These are phyloP conservation scores for Leccinum sublutescens DNA, from an alignment of 768 basidiomycete species.

Conservation along the genomic window DNA sequence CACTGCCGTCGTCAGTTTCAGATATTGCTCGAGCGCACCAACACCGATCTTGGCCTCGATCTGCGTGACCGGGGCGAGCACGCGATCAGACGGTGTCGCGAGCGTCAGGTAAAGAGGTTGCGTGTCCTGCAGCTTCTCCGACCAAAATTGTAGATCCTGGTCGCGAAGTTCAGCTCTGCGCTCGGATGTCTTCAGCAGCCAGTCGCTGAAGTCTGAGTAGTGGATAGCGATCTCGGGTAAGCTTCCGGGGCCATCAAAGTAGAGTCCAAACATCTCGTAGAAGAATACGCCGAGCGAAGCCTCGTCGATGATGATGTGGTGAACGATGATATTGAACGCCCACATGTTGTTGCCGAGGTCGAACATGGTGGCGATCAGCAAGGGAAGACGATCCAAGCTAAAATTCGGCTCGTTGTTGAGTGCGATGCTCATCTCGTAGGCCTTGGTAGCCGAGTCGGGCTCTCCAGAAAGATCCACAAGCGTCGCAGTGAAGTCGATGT, in stretches of 20 bases:
- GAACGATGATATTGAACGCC: slow-evolving; percentile 31
- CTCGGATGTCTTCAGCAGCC: slow-evolving; percentile 29
- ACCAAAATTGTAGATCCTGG: slow-evolving; percentile 27
- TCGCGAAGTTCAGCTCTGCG: slow-evolving; percentile 28
- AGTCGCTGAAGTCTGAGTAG: slow-evolving; percentile 23
- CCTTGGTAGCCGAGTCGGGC: slow-evolving; percentile 22
- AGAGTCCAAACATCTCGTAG: slow-evolving; percentile 29
- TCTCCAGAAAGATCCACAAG: slow-evolving; percentile 31
- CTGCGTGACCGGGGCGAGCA: slow-evolving; percentile 30
- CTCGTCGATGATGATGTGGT: slow-evolving; percentile 33
- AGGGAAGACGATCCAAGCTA: slow-evolving; percentile 25
- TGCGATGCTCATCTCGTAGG: slow-evolving; percentile 31
- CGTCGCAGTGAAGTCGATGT: slow-evolving; percentile 22
- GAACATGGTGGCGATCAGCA: slow-evolving; percentile 29
- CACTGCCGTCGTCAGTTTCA: slow-evolving; percentile 15
- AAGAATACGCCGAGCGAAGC: slow-evolving; percentile 29
- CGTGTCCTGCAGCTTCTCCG: slow-evolving; percentile 13
- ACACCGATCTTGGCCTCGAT: slow-evolving; percentile 24
- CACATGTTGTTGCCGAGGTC: slow-evolving; percentile 19
- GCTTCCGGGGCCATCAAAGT: slow-evolving; percentile 26
- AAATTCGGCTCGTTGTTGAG: slow-evolving; percentile 25
- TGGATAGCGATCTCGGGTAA: slow-evolving; percentile 24
- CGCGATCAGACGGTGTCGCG: slow-evolving; percentile 25
- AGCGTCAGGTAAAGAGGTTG: slow-evolving; percentile 24
- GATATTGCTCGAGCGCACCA: slow-evolving; percentile 20